A percentile compares a stretch with the other conserved stretches of the same genome.
phyloP scores from a whole-genome alignment of 2,329 filamentous ascomycete species.

The Acarospora socialis region DNA sequence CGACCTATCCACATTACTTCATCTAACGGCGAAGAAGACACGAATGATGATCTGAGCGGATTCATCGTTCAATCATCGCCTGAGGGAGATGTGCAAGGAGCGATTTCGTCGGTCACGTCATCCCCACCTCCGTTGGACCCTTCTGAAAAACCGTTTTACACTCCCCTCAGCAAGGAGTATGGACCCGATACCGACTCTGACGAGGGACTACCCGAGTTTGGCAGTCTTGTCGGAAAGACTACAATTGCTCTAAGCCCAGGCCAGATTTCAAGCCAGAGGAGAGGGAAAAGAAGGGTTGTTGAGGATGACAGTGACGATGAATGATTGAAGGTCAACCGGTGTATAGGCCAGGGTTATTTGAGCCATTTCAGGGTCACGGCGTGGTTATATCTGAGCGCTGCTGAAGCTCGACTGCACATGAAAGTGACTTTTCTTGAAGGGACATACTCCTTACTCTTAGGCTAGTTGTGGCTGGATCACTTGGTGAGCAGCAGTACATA shows the following conservation, averaged over 20 bases:
- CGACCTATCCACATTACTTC: slow-evolving; percentile 2
- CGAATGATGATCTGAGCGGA: slow-evolving; percentile 1
- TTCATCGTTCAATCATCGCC: not conserved
- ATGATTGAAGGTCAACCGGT: too few species aligned
- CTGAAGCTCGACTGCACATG: too few species aligned
- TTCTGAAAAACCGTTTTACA: slow-evolving; percentile 1
- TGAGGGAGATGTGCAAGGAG: slow-evolving; percentile 2
- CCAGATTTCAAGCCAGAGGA: not conserved
- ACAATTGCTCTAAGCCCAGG: not conserved
- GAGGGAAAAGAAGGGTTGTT: slow-evolving; percentile 7
- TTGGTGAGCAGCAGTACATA: too few species aligned
- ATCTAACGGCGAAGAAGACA: slow-evolving; percentile 1
- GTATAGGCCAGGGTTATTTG: too few species aligned
- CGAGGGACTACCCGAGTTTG: slow-evolving; percentile 12
- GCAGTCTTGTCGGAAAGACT: slow-evolving; percentile 4
- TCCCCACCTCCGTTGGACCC: slow-evolving; percentile 1
- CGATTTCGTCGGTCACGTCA: slow-evolving; percentile 2
- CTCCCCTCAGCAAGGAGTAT: not conserved
- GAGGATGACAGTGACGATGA: slow-evolving; percentile 12
- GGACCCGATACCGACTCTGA: slow-evolving; percentile 7
- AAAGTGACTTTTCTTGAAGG: too few species aligned
- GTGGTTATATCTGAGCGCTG: too few species aligned
- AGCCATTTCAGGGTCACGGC: too few species aligned
- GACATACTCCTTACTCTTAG: too few species aligned
- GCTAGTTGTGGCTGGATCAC: too few species aligned